A percentile compares a stretch with the other conserved stretches of the same genome.
Conservation (phyloP, 2,329 filamentous ascomycete genomes). For the Aspergillus fumigatiaffinis region DNA sequence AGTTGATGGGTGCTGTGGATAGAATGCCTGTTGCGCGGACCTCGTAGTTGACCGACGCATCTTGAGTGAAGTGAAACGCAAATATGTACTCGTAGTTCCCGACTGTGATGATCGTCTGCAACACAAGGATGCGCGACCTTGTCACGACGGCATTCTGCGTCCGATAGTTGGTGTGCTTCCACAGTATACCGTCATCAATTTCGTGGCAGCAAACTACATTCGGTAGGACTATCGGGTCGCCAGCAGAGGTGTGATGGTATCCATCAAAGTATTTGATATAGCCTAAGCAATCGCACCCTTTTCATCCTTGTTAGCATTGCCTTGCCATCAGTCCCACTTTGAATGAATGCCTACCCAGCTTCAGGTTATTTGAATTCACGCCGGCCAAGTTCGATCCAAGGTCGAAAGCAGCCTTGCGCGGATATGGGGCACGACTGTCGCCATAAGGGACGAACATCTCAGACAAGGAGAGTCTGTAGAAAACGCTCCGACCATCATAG, state of each 20-base stretch:
- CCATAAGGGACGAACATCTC: conserved; percentile 48
- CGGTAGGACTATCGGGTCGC: conserved; percentile 35
- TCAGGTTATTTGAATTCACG: not conserved
- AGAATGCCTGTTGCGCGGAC: conserved; percentile 47
- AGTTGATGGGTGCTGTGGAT: conserved; percentile 37
- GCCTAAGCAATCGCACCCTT: conserved; percentile 45
- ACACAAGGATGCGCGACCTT: conserved; percentile 30
- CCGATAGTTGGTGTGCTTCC: conserved; percentile 41
- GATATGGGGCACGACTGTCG: conserved; percentile 39
- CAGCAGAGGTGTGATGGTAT: conserved; percentile 32
- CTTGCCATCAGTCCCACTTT: not conserved
- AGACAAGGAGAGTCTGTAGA: conserved; percentile 40
- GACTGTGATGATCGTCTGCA: conserved; percentile 42
- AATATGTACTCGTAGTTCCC: conserved; percentile 46
- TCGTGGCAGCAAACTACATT: conserved; percentile 45
- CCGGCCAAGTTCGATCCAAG: conserved; percentile 24
- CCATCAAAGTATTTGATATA: conserved; percentile 43
- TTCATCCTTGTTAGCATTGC: conserved; percentile 39
- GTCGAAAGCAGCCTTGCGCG: conserved; percentile 44
- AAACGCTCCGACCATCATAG: conserved; percentile 38
- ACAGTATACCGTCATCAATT: conserved; percentile 36
- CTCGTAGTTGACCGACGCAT: conserved; percentile 40
- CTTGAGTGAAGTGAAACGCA: conserved; percentile 40
- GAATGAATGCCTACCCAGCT: not conserved
- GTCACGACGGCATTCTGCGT: conserved; percentile 33